These are phyloP conservation scores for Sequoiadendron giganteum DNA, from an alignment of 75 land plant genomes.

Conservation along the genomic window DNA sequence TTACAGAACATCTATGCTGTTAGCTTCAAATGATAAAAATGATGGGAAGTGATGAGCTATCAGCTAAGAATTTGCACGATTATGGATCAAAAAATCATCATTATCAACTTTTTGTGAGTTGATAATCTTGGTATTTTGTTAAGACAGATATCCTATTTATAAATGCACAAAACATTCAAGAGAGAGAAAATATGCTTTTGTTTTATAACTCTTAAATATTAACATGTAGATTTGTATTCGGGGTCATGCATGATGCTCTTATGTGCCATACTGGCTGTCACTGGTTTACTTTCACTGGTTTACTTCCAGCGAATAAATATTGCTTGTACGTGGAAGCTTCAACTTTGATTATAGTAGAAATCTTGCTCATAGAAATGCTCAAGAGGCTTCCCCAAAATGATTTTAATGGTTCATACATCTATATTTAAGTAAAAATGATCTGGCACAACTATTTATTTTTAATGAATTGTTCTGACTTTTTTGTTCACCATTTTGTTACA, in stretches of 20 bases:
- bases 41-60: not conserved
- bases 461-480: no score
- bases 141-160: not conserved
- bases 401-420: not conserved
- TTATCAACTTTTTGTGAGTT: not conserved
- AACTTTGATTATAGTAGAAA: not conserved
- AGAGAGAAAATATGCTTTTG: not conserved
- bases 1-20: not conserved
- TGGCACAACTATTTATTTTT: not conserved
- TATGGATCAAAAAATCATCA: not conserved
- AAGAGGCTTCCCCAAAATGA: not conserved
- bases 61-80: not conserved
- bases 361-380: not conserved
- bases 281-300: no score
- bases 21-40: not conserved
- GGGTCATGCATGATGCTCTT: not conserved
- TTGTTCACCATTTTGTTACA: no score
- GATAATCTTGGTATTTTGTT: not conserved
- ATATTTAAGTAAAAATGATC: not conserved
- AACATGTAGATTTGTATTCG: not conserved
- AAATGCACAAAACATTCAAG: not conserved
- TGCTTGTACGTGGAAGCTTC: not conserved
- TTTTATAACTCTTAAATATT: not conserved
- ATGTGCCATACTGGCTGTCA: not conserved
- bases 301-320: not conserved